Evolutionary conservation across 208 protist genomes (phyloP).

Genomic region (Histomonas meleagridis): DNA sequence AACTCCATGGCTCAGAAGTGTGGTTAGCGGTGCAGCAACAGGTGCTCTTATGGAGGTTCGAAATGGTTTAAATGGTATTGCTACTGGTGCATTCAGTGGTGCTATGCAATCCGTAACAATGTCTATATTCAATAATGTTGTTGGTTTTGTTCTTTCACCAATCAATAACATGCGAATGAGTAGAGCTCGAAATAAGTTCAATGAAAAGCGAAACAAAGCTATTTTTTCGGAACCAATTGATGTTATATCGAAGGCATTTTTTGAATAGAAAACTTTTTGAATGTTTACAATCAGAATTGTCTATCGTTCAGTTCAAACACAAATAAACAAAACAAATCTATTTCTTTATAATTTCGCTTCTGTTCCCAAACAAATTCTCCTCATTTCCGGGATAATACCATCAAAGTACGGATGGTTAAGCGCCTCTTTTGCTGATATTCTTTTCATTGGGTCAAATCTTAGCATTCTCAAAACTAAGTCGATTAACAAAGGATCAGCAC

Average conservation of each 20-base stretch:
- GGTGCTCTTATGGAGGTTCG: background rate
- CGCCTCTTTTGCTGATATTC: constrained; percentile 62
- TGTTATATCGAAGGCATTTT: background rate
- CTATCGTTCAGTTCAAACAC: too few relatives aligned
- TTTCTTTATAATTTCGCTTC: too few relatives aligned
- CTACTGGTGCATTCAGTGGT: background rate
- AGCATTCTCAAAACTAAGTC: constrained; percentile 57
- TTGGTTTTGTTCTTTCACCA: background rate
- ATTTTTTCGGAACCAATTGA: background rate
- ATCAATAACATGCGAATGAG: background rate
- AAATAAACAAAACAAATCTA: too few relatives aligned
- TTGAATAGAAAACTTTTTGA: too few relatives aligned
- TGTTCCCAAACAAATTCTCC: too few relatives aligned
- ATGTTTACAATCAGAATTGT: too few relatives aligned
- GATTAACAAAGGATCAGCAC: constrained; percentile 40
- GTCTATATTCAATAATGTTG: background rate
- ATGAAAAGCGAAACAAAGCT: background rate
- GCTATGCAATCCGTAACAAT: background rate
- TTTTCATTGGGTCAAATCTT: constrained; percentile 56
- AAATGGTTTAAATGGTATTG: background rate
- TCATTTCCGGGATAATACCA: constrained; percentile 39
- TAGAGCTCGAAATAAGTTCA: background rate
- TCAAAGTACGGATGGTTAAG: constrained; percentile 68
- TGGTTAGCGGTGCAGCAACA: background rate
- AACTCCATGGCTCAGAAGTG: background rate